Base-by-base conservation (phyloP, 306 rosid species). In the Gastrolobium villosum region DNA sequence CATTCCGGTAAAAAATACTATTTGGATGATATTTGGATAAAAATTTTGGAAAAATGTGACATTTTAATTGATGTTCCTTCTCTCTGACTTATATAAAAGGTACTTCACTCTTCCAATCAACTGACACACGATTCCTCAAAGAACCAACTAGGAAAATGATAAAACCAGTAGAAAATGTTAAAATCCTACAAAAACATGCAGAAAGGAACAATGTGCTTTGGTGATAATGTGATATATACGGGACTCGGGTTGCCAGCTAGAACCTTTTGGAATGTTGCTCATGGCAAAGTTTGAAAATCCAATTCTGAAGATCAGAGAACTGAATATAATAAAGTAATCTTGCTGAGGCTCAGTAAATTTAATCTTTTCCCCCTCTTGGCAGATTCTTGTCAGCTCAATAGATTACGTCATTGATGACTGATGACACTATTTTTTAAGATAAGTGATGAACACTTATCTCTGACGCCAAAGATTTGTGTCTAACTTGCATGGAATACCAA, bases 241-340 rank as follows among this genome's bases (percentile, higher is more conserved):
- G 70, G 60, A 49, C 76, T 72, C 57, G 65, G 79, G 45, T 49
- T 32, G 60, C 92, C 90, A 89, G 86, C 90, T 87, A 77, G 10
- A 80, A 75, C 30, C 32, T 54, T 81, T 84, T 89, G 93, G 87
- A 86, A 82, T 71, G 83, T 86, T 82, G 89, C 73, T 78, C 77
- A 54, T 77, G 77, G 57, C 79, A 79, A 64, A 87, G 72, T 81
- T 48, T 77, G 69, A 65, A 80, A 75, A 74, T 63, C 76, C 65
- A 84, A 72, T 74, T 85, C 86, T 76, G 28, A 85, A 49, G 75
- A 83, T 77, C 85, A 72, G 65, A 69, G 5, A 66, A 39, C 32
- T 46, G 11, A 71, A 72, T 66, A 5, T 45, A 79, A 20, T 67
- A 63, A 70, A 76, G 35, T 10, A 53, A 40, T 26, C 14, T 44